phyloP scores from a whole-genome alignment of 495 filamentous ascomycete species.

The Penicillium silybi region DNA sequence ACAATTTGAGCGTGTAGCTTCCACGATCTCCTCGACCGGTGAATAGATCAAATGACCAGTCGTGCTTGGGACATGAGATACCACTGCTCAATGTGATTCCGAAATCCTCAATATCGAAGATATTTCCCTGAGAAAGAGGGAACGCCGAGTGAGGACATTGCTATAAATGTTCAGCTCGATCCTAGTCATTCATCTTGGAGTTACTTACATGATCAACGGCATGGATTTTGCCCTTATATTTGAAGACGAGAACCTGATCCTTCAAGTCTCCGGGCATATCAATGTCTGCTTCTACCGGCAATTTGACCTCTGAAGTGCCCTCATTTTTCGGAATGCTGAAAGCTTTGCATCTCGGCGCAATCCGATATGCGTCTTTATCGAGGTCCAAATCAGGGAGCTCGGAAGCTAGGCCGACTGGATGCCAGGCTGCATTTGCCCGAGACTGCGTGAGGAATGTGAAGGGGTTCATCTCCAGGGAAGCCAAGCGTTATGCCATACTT shows the following conservation, averaged over 20 bases:
- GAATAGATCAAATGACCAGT: constrained; percentile 59
- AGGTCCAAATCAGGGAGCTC: constrained; percentile 46
- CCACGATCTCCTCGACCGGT: constrained; percentile 52
- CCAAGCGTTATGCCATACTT: background rate
- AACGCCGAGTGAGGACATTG: constrained; percentile 59
- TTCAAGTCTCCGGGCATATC: constrained; percentile 45
- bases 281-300: constrained; percentile 30
- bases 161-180: constrained; percentile 27
- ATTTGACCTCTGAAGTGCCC: constrained; percentile 9
- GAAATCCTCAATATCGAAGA: constrained; percentile 64
- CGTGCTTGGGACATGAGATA: constrained; percentile 57
- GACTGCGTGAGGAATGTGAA: constrained; percentile 10
- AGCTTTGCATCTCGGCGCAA: constrained; percentile 49
- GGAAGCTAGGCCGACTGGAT: constrained; percentile 43
- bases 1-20: constrained; percentile 54
- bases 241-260: constrained; percentile 57
- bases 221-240: constrained; percentile 53
- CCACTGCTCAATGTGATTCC: constrained; percentile 46
- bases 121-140: constrained; percentile 50
- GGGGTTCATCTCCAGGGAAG: constrained; percentile 6
- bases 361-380: constrained; percentile 28
- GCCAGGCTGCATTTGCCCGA: constrained; percentile 21
- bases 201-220: constrained; percentile 56
- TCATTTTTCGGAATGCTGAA: constrained; percentile 47
- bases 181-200: background rate